Evolutionary conservation across 768 basidiomycete species (phyloP).

Genomic region (Boletus vermiculosoides): DNA sequence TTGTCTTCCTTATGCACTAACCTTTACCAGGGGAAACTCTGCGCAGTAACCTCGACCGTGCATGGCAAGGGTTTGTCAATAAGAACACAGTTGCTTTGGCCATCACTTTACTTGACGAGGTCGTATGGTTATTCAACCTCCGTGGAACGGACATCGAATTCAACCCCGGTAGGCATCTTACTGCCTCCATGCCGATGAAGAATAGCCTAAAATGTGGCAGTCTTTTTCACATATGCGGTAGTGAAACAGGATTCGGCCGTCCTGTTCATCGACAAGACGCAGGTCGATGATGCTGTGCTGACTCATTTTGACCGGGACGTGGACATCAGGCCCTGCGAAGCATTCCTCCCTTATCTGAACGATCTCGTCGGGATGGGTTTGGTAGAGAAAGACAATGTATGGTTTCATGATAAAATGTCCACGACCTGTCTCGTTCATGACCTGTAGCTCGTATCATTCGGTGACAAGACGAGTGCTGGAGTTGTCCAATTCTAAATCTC

Average conservation of each 20-base stretch:
- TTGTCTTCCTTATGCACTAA: not conserved
- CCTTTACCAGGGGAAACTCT: conserved; percentile 52
- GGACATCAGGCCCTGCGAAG: conserved; percentile 64
- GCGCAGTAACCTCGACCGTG: conserved; percentile 60
- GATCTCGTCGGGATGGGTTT: conserved; percentile 40
- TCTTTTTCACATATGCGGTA: conserved; percentile 91
- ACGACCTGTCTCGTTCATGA: not conserved
- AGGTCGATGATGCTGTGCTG: conserved; percentile 42
- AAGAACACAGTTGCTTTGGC: conserved; percentile 60
- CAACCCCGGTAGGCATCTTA: conserved; percentile 56
- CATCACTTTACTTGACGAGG: conserved; percentile 88
- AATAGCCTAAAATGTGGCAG: conserved; percentile 35
- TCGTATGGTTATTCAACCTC: conserved; percentile 92
- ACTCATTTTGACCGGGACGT: conserved; percentile 55
- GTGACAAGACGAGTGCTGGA: conserved; percentile 77
- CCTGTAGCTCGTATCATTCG: conserved; percentile 68
- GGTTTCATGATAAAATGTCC: conserved; percentile 4
- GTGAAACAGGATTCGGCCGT: conserved; percentile 56
- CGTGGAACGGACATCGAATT: conserved; percentile 90
- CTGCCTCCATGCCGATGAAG: not conserved
- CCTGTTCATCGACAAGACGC: conserved; percentile 65
- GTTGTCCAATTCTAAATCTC: too few species aligned
- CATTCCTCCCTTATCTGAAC: conserved; percentile 64
- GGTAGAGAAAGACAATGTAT: conserved; percentile 35
- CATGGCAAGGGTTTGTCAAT: conserved; percentile 67